Evolutionary conservation across 495 filamentous ascomycete genomes (phyloP).

Genomic region (Aspergillus nanangensis): DNA sequence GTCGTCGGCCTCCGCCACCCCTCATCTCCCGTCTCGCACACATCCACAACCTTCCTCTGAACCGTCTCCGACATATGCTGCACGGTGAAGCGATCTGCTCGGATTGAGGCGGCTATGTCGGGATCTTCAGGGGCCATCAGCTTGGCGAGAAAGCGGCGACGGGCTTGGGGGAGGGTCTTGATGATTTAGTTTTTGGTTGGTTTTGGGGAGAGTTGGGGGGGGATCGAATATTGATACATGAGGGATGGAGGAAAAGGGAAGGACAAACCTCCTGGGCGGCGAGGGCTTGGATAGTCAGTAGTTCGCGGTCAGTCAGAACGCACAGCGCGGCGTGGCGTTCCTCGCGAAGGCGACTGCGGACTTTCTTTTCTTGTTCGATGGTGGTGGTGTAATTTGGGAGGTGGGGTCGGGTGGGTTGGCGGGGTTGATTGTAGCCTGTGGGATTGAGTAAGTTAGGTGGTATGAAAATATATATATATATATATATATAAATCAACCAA

Average conservation of each 20-base stretch:
- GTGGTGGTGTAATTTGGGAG: background rate
- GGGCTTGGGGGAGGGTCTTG: conserved; percentile 38
- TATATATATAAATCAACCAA: no score
- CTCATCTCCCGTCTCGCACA: conserved; percentile 18
- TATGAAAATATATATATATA: no score
- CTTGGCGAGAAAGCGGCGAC: conserved; percentile 33
- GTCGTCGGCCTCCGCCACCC: conserved; percentile 13
- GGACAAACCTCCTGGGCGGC: conserved; percentile 26
- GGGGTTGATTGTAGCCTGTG: background rate
- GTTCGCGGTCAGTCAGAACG: conserved; percentile 31
- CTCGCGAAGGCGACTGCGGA: conserved; percentile 24
- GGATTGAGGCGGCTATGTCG: conserved; percentile 22
- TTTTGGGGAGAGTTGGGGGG: background rate
- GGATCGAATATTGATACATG: no score
- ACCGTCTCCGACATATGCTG: conserved; percentile 9
- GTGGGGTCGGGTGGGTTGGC: no score
- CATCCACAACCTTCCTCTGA: conserved; percentile 13
- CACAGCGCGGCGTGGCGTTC: conserved; percentile 33
- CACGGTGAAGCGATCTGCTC: conserved; percentile 25
- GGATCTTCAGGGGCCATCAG: conserved; percentile 29
- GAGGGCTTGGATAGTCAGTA: conserved; percentile 31
- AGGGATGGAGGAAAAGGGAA: background rate
- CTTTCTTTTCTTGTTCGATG: conserved; percentile 15
- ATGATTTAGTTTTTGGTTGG: conserved; percentile 5
- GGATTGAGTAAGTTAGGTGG: no score